Percentiles rank a stretch among this genome's conserved stretches.
Conservation (phyloP, 2,329 filamentous ascomycete species). For the Sphaerulina populicola region DNA sequence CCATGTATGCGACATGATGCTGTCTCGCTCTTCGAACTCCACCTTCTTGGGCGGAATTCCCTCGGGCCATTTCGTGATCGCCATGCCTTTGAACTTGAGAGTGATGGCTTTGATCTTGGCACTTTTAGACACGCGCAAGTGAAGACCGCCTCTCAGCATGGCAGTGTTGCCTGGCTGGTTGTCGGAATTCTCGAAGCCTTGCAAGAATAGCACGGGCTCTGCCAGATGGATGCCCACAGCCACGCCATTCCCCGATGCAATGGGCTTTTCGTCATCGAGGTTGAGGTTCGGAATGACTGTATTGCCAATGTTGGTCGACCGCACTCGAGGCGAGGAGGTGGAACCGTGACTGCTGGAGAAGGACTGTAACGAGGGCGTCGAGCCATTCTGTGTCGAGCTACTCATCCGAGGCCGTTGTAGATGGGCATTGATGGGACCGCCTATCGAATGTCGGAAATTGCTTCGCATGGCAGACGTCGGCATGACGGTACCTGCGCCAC, state of each 20-base stretch:
- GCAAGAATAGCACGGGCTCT: constrained; percentile 71
- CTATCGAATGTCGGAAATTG: constrained; percentile 34
- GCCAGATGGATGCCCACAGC: constrained; percentile 65
- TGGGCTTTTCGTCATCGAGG: constrained; percentile 53
- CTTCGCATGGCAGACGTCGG: constrained; percentile 32
- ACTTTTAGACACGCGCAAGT: constrained; percentile 74
- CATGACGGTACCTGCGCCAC: background rate
- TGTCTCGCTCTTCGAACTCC: constrained; percentile 75
- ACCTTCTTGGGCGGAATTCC: constrained; percentile 80
- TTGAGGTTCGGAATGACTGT: constrained; percentile 26
- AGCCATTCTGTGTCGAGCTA: constrained; percentile 35
- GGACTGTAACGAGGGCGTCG: constrained; percentile 17
- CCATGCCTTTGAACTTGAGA: constrained; percentile 74
- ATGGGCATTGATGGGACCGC: constrained; percentile 34
- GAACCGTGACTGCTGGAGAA: constrained; percentile 12
- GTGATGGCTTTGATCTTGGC: constrained; percentile 89
- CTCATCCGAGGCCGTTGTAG: constrained; percentile 36
- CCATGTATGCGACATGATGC: constrained; percentile 76
- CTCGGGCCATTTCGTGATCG: constrained; percentile 92
- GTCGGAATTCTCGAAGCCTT: constrained; percentile 67
- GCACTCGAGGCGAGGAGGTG: constrained; percentile 14
- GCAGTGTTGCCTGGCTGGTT: constrained; percentile 60
- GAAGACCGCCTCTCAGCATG: constrained; percentile 74
- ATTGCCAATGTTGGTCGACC: constrained; percentile 16
- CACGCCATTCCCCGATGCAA: constrained; percentile 70